phyloP scores from a whole-genome alignment of 2,329 filamentous ascomycete species.

The Aspergillus terreus region DNA sequence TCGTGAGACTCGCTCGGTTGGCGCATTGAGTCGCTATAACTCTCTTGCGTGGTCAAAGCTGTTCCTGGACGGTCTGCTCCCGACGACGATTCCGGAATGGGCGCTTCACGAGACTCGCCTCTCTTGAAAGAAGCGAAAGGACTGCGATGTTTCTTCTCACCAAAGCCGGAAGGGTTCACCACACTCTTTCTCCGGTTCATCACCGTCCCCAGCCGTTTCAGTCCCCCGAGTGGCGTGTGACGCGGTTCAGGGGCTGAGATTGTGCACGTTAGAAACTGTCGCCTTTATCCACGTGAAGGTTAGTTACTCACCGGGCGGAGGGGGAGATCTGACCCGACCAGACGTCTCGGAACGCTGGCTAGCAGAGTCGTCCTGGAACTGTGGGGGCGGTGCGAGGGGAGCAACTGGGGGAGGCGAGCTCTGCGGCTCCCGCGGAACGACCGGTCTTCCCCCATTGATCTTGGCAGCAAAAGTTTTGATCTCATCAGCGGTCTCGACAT shows the following conservation, averaged over 20 bases:
- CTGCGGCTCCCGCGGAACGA: constrained; percentile 21
- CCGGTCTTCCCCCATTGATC: constrained; percentile 34
- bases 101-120: constrained; percentile 37
- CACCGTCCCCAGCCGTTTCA: constrained; percentile 46
- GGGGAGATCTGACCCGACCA: constrained; percentile 30
- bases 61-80: constrained; percentile 30
- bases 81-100: constrained; percentile 32
- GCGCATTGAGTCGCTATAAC: constrained; percentile 17
- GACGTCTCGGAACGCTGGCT: constrained; percentile 54
- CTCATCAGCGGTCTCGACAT: constrained; percentile 81
- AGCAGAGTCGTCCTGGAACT: constrained; percentile 49
- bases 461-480: constrained; percentile 55
- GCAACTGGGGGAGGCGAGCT: constrained; percentile 23
- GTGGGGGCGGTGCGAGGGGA: constrained; percentile 38
- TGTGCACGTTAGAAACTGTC: neutral
- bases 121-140: constrained; percentile 43
- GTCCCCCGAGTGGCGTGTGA: constrained; percentile 42
- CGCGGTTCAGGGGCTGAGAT: constrained; percentile 31
- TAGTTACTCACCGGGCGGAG: constrained; percentile 31
- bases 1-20: constrained; percentile 26
- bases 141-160: constrained; percentile 41
- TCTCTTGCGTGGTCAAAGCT: constrained; percentile 24
- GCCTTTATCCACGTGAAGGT: neutral
- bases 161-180: constrained; percentile 30
- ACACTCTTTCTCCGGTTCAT: constrained; percentile 46